Evolutionary conservation across 2,329 filamentous ascomycete genomes (phyloP), one percentile per base, ranked within the genome.

Genomic region (Sclerotinia sclerotiorum): DNA sequence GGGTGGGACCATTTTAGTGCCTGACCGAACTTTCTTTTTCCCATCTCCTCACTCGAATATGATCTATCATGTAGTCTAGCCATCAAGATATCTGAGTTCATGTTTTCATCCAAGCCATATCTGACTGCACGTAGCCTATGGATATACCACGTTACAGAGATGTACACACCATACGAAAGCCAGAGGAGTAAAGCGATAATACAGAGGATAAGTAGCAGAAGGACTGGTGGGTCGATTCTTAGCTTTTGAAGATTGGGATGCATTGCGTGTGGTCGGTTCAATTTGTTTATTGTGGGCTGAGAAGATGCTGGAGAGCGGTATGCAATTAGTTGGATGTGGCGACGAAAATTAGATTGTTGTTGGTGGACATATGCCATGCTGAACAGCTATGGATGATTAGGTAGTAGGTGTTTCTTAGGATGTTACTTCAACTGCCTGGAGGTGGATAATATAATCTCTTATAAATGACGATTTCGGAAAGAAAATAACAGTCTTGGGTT

Each of bases 201-300:
- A 24, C 46, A 51, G 60, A 62, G 7, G 5, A 51, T 51, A 8
- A 62, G 60, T 39, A 62, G 2, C 6, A 62, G 15, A 7, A 62
- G 60, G n/a, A 62, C 32, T 1, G 60, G 60, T 21, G 46, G n/a
- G 32, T 62, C 60, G 8, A 62, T 62, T 39, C 60, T 62, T 27
- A 62, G 46, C n/a, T 62, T 62, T 39, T 51, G 60, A 10, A 39
- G 46, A n/a, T 51, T 62, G 29, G 60, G 60, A 27, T 62, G 46
- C 46, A 51, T 62, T 17, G 46, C 46, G 27, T 62, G 60, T 51
- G 60, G 60, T 51, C 60, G 60, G 48, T 32, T 62, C 32, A 62
- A 21, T 39, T 21, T 8, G 11, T 19, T 62, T 15, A 29, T 11
- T 13, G 60, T 13, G 15, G 46, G 5, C 11, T 27, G n/a, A 51